Conservation (phyloP, 805 yeast species). For the Maudiozyma saulgeensis region DNA sequence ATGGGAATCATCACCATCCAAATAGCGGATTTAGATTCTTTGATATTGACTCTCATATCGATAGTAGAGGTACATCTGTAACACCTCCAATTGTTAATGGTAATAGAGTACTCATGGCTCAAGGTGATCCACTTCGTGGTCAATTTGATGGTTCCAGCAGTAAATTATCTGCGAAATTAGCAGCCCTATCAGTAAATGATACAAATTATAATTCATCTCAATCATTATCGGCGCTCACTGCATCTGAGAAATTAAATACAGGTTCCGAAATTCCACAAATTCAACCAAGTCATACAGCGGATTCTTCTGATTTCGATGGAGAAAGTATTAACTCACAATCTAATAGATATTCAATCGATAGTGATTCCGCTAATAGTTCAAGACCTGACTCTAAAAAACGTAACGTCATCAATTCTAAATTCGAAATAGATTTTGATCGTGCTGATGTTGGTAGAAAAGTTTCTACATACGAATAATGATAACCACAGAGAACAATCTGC, state of each 20-base stretch:
- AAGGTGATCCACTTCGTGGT: not conserved
- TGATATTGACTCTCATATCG: constrained; percentile 20
- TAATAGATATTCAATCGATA: not conserved
- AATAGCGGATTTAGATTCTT: constrained; percentile 19
- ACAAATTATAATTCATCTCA: constrained; percentile 12
- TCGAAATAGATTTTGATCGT: constrained; percentile 34
- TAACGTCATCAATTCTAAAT: constrained; percentile 23
- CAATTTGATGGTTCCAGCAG: constrained; percentile 2
- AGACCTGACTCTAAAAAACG: constrained; percentile 13
- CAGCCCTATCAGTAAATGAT: constrained; percentile 9
- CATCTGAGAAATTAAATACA: constrained; percentile 20
- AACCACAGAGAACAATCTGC: not conserved
- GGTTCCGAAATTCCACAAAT: constrained; percentile 22
- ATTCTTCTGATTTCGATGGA: constrained; percentile 6
- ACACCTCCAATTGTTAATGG: constrained; percentile 8
- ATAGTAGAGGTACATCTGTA: constrained; percentile 20
- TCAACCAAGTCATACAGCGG: constrained; percentile 8
- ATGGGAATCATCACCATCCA: constrained; percentile 1
- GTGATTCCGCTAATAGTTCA: constrained; percentile 1
- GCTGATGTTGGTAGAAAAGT: constrained; percentile 34
- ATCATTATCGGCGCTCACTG: constrained; percentile 19
- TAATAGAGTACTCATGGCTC: not conserved
- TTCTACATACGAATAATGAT: constrained; percentile 11
- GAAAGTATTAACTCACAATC: not conserved
- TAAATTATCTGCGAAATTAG: constrained; percentile 12